phyloP scores from a whole-genome alignment of 73 alveolate genomes.

The Uronychia binucleata region DNA sequence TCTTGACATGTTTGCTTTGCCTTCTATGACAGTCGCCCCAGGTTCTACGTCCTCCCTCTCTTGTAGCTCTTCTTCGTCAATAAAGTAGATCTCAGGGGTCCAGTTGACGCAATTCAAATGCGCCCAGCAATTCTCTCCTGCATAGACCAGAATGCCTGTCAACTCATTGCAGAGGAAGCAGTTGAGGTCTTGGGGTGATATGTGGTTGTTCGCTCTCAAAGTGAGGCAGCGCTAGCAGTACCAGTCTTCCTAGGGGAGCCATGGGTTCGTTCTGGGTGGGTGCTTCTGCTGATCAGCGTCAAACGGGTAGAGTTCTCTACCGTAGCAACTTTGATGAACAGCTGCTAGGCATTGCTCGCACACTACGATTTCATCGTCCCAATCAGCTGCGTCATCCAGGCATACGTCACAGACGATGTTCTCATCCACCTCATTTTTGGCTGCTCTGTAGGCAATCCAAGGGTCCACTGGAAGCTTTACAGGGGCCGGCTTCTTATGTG shows the following conservation, averaged over 20 bases:
- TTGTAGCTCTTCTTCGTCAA: background rate
- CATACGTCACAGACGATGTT: slow-evolving; percentile 54
- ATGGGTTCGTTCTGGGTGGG: background rate
- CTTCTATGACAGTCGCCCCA: background rate
- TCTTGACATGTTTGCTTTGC: background rate
- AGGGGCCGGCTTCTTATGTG: too few relatives aligned
- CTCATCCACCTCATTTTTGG: slow-evolving; percentile 16
- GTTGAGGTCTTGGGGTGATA: background rate
- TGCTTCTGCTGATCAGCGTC: too few relatives aligned
- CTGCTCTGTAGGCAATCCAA: too few relatives aligned
- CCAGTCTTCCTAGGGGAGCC: slow-evolving; percentile 31
- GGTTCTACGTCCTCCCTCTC: background rate
- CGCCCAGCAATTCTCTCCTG: slow-evolving; percentile 13
- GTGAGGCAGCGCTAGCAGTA: slow-evolving; percentile 30
- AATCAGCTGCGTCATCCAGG: slow-evolving; percentile 27
- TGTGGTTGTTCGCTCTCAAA: background rate
- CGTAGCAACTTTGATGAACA: slow-evolving; percentile 47
- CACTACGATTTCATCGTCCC: slow-evolving; percentile 36
- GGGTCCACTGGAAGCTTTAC: too few relatives aligned
- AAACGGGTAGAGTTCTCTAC: slow-evolving; percentile 31
- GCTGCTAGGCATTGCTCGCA: slow-evolving; percentile 57
- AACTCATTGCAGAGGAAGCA: slow-evolving; percentile 16
- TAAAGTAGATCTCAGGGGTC: slow-evolving; percentile 2
- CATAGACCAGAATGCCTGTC: slow-evolving; percentile 10
- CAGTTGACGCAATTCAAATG: slow-evolving; percentile 41